Evolutionary conservation across 2,329 filamentous ascomycete genomes (phyloP).

Genomic region (Myriosclerotinia curreyana): DNA sequence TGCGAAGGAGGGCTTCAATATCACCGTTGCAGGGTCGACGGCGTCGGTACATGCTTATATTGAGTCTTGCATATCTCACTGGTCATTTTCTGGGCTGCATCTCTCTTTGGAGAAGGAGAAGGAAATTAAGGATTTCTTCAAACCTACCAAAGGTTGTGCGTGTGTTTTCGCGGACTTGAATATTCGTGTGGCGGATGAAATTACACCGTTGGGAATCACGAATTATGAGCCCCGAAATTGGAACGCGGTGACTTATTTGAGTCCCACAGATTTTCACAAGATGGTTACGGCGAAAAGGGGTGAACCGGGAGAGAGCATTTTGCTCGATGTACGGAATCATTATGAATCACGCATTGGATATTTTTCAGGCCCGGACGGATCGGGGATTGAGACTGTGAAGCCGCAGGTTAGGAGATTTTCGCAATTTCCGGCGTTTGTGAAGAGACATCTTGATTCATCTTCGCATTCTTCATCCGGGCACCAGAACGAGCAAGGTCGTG

Average conservation of each 20-base stretch:
- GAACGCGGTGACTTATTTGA: constrained; percentile 33
- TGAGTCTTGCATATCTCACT: constrained; percentile 33
- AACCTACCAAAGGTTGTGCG: constrained; percentile 35
- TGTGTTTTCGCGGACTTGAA: constrained; percentile 36
- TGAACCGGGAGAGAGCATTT: constrained; percentile 19
- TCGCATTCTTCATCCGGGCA: not conserved
- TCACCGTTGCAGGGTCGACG: constrained; percentile 37
- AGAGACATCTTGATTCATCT: constrained; percentile 25
- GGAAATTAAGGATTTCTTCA: constrained; percentile 32
- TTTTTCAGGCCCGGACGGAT: constrained; percentile 34
- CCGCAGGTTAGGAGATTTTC: constrained; percentile 38
- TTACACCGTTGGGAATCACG: constrained; percentile 39
- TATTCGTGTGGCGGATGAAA: constrained; percentile 34
- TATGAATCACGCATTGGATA: constrained; percentile 40
- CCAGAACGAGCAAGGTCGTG: not conserved
- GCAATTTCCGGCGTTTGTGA: constrained; percentile 39
- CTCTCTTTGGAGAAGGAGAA: constrained; percentile 22
- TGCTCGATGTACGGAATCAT: constrained; percentile 39
- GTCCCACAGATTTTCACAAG: constrained; percentile 35
- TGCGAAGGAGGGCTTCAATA: constrained; percentile 39
- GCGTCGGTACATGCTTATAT: constrained; percentile 33
- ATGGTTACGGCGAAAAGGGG: constrained; percentile 6
- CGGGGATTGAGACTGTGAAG: constrained; percentile 33
- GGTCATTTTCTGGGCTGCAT: constrained; percentile 35
- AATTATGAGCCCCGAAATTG: constrained; percentile 36